Conservation (phyloP, 2,329 filamentous ascomycete genomes). For the Xylaria arbuscula region DNA sequence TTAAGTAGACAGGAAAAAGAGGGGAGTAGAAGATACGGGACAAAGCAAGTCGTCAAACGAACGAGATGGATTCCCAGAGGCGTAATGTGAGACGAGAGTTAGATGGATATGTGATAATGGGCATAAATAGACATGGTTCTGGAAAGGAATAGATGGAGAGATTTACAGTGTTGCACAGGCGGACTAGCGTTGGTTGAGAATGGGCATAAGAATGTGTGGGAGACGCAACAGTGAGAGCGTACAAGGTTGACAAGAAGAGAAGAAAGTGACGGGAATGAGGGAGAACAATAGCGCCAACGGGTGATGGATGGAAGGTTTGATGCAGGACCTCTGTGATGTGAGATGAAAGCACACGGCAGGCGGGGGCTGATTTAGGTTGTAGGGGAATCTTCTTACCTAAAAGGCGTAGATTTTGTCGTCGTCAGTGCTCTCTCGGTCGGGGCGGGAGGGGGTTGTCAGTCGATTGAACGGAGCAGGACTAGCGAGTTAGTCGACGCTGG, state of each 20-base stretch:
- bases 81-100: background rate
- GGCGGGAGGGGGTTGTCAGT: slow-evolving; percentile 12
- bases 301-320: background rate
- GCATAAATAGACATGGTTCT: slow-evolving; percentile 1
- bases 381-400: slow-evolving; percentile 33
- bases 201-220: slow-evolving; percentile 9
- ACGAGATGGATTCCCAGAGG: background rate
- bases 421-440: slow-evolving; percentile 13
- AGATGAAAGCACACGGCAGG: slow-evolving; percentile 7
- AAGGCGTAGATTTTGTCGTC: slow-evolving; percentile 18
- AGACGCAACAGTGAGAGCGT: slow-evolving; percentile 27
- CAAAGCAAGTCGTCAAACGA: slow-evolving; percentile 2
- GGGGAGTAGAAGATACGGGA: background rate
- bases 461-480: slow-evolving; percentile 16
- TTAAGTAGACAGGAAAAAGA: slow-evolving; percentile 5
- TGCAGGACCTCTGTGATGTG: background rate
- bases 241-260: slow-evolving; percentile 22
- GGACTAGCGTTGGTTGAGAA: background rate
- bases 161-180: slow-evolving; percentile 27
- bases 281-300: background rate
- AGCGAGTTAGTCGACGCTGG: slow-evolving; percentile 7
- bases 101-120: background rate
- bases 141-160: background rate
- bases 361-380: slow-evolving; percentile 1
- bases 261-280: background rate